These are phyloP conservation scores for Melanomma pulvis-pyrius DNA, from an alignment of 495 filamentous ascomycete species.

Conservation along the genomic window DNA sequence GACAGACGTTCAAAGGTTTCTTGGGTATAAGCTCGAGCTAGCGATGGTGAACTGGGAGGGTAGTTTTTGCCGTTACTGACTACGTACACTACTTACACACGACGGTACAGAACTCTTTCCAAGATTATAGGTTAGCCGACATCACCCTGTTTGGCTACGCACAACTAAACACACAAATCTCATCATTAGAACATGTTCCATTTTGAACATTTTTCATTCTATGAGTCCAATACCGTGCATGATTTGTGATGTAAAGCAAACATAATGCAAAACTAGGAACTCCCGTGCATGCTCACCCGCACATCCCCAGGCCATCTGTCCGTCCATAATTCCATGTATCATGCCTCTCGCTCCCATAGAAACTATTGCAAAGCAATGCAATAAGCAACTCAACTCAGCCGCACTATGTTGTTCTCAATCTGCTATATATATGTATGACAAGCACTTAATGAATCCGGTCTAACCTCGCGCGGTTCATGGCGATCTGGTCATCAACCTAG, in stretches of 20 bases:
- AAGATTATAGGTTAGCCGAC: too few species aligned
- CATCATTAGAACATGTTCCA: too few species aligned
- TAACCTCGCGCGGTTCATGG: conserved; percentile 32
- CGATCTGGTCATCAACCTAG: conserved; percentile 45
- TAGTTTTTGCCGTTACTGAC: too few species aligned
- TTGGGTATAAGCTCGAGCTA: too few species aligned
- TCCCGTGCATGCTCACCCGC: not conserved
- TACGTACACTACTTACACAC: too few species aligned
- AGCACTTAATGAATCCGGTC: conserved; percentile 31
- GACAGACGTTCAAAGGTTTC: too few species aligned
- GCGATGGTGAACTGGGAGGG: too few species aligned
- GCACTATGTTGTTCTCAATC: not conserved
- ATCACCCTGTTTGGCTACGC: too few species aligned
- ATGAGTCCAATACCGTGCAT: not conserved
- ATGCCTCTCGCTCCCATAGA: not conserved
- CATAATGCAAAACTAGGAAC: not conserved
- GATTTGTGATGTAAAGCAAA: not conserved
- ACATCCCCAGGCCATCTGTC: not conserved
- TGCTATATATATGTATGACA: not conserved
- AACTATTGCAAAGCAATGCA: not conserved
- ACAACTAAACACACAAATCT: too few species aligned
- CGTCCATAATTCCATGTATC: too few species aligned
- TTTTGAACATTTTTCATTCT: too few species aligned
- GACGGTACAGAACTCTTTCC: too few species aligned
- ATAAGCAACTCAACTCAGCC: not conserved